Conservation (phyloP, 2,329 filamentous ascomycete genomes). For the Aspergillus amoenus region DNA sequence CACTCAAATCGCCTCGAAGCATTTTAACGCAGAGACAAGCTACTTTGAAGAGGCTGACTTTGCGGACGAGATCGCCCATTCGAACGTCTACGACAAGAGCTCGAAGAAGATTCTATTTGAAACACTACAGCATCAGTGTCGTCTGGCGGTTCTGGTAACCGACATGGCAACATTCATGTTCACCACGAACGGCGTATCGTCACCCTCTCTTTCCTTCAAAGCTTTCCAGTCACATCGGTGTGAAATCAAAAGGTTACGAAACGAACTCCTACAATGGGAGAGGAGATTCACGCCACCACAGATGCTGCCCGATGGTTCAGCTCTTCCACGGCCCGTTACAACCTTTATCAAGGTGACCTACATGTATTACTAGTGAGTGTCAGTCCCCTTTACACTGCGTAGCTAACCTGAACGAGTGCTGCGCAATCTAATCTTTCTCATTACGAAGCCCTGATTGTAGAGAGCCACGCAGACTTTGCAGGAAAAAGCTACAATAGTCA, state of each 20-base stretch:
- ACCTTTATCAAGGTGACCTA: slow-evolving; percentile 8
- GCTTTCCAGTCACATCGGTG: slow-evolving; percentile 3
- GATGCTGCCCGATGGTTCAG: background rate
- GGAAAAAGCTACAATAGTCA: slow-evolving; percentile 4
- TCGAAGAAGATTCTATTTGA: slow-evolving; percentile 3
- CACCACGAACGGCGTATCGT: slow-evolving; percentile 4
- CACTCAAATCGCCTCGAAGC: slow-evolving; percentile 6
- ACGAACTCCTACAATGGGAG: slow-evolving; percentile 4
- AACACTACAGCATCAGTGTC: slow-evolving; percentile 7
- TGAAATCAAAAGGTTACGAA: slow-evolving; percentile 1
- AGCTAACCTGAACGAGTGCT: background rate
- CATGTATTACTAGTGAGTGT: slow-evolving; percentile 9
- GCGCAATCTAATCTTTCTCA: slow-evolving; percentile 2
- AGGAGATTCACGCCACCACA: background rate
- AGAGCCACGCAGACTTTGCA: slow-evolving; percentile 6
- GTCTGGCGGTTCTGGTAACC: slow-evolving; percentile 7
- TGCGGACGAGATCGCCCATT: slow-evolving; percentile 6
- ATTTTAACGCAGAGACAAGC: slow-evolving; percentile 8
- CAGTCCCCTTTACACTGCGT: background rate
- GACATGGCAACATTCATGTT: slow-evolving; percentile 8
- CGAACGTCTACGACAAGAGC: slow-evolving; percentile 1
- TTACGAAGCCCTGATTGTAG: slow-evolving; percentile 7
- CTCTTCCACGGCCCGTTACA: background rate
- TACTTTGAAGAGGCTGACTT: slow-evolving; percentile 8
- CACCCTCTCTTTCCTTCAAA: slow-evolving; percentile 1